Evolutionary conservation across 768 basidiomycete genomes (phyloP), one percentile per base, ranked within the genome.

Genomic region (Agaricus sinodeliciosus): DNA sequence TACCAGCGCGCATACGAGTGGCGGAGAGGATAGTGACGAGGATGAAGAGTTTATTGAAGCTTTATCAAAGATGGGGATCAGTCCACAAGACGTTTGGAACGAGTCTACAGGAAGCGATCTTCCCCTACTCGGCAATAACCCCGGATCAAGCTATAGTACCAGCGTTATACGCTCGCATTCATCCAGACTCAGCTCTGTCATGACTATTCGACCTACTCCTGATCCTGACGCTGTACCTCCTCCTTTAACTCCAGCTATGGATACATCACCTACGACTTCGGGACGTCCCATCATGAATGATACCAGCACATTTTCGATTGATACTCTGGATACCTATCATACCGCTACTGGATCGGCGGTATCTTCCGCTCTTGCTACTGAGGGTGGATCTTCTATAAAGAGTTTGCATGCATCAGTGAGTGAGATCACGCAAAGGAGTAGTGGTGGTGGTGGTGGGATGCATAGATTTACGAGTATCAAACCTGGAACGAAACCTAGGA

Each of bases 401-500:
- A 71, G 78, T 3, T 58, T 77, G 1, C 66, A 68, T 27, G 15
- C n/a, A 2, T 34, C 31, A n/a, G 28, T n/a, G 0, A 43, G 18
- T 35, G 41, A 34, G 1, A 13, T 43, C 9, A 26, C 34, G 4
- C 11, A 31, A 5, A 31, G 27, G 3, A 42, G 31, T 7, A 50
- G 40, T 12, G n/a, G 42, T 25, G 5, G 13, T 15, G 27, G 16
- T 19, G 70, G 67, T 0, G 73, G 84, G 48, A 75, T 91, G 2
- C 92, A 94, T 65, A 85, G 93, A 15, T 94, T 94, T 73, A 87
- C 91, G 18, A 75, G 94, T 28, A 76, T 93, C 60, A 90, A 86
- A 65, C 90, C 90, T 13, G 89, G 89, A 3, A 73, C 72, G 16
- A 86, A 82, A 66, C 81, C 82, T 48, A 75, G 72, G 58, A 62